A percentile compares a stretch with the other conserved stretches of the same genome.
phyloP scores from a whole-genome alignment of 2,329 filamentous ascomycete genomes.

The Ilyonectria sp. region DNA sequence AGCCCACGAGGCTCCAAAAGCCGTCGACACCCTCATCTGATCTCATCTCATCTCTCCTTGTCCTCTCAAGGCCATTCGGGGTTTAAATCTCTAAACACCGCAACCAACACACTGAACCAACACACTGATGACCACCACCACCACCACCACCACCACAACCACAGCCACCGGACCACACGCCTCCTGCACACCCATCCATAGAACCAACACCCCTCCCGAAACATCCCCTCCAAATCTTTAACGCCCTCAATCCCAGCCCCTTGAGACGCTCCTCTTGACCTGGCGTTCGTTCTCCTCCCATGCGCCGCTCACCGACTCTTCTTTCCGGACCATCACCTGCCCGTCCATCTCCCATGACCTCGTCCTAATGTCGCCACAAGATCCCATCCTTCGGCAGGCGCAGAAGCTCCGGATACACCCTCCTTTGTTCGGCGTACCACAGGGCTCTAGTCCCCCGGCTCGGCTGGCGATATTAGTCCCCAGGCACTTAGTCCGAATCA shows the following conservation, averaged over 20 bases:
- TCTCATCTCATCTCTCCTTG: background rate
- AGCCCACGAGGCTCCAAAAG: background rate
- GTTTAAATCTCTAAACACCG: background rate
- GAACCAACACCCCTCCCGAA: too few species aligned
- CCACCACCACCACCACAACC: background rate
- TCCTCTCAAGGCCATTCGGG: background rate
- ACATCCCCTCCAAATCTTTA: background rate
- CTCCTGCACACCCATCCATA: too few species aligned
- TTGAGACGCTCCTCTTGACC: conserved; percentile 9
- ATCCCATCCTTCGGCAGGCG: conserved; percentile 25
- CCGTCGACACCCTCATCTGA: background rate
- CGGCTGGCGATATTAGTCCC: conserved; percentile 4
- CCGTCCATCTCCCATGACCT: conserved; percentile 4
- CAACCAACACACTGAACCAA: background rate
- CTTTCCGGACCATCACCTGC: background rate
- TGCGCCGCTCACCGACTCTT: conserved; percentile 16
- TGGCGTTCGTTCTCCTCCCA: background rate
- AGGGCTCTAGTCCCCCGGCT: conserved; percentile 13
- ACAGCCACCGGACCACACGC: background rate
- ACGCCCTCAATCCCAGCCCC: background rate
- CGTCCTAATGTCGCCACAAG: conserved; percentile 11
- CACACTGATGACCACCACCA: background rate
- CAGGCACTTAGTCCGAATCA: conserved; percentile 22
- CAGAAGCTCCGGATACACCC: conserved; percentile 21
- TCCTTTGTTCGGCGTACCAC: conserved; percentile 14